Evolutionary conservation across 371 early-diverging fungal genomes (phyloP).

Genomic region (Zychaea mexicana): DNA sequence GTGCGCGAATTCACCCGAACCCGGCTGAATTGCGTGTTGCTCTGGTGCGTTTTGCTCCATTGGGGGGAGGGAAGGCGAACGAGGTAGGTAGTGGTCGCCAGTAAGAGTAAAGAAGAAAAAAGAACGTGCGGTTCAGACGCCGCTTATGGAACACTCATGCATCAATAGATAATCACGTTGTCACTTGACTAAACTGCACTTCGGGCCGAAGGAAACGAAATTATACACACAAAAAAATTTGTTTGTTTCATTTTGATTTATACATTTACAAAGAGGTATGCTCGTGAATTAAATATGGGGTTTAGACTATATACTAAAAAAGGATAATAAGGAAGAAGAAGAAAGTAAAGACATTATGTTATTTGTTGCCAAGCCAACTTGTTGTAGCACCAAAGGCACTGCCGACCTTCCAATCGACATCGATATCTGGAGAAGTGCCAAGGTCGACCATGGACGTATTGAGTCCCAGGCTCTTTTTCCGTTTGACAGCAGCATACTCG

Average conservation of each 20-base stretch:
- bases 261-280: too few relatives aligned
- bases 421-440: conserved; percentile 19
- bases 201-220: too few relatives aligned
- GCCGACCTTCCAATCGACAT: conserved; percentile 20
- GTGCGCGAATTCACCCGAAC: background rate
- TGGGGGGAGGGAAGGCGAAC: background rate
- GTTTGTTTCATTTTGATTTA: too few relatives aligned
- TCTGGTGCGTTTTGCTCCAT: background rate
- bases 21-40: background rate
- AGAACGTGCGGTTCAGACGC: background rate
- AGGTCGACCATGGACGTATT: conserved; percentile 9
- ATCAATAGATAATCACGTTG: too few relatives aligned
- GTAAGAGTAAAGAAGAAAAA: background rate
- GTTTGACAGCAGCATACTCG: conserved; percentile 17
- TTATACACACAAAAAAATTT: too few relatives aligned
- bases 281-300: too few relatives aligned
- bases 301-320: too few relatives aligned
- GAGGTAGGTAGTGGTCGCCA: background rate
- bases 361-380: conserved; percentile 15
- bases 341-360: background rate
- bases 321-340: too few relatives aligned
- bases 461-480: conserved; percentile 11
- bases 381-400: conserved; percentile 4
- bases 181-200: too few relatives aligned
- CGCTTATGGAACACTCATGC: too few relatives aligned